phyloP scores from a whole-genome alignment of 345 rosid genomes.

The Leavenworthia alabamica region DNA sequence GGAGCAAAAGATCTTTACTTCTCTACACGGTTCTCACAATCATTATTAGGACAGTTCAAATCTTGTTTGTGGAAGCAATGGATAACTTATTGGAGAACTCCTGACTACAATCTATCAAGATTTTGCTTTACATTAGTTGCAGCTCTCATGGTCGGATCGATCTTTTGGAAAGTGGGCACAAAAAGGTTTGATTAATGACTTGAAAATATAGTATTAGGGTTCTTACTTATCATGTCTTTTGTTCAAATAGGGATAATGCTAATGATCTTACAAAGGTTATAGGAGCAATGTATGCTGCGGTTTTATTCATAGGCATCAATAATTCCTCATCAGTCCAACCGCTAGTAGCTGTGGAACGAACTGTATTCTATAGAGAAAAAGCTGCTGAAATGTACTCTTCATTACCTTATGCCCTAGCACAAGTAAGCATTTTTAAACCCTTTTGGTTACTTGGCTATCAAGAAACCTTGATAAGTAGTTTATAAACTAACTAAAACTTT shows the following conservation, averaged over 20 bases:
- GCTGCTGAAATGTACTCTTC: conserved; percentile 74
- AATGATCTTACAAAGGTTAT: conserved; percentile 51
- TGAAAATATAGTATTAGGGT: not conserved
- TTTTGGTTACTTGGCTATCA: not conserved
- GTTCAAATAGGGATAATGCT: conserved; percentile 33
- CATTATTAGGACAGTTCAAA: conserved; percentile 52
- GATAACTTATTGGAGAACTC: conserved; percentile 76
- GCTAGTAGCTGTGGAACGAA: conserved; percentile 56
- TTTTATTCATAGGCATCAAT: conserved; percentile 57
- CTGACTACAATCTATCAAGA: conserved; percentile 58
- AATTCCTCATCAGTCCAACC: conserved; percentile 68
- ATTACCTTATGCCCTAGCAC: conserved; percentile 62
- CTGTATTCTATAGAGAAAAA: conserved; percentile 64
- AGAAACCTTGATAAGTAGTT: not conserved
- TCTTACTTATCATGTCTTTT: not conserved
- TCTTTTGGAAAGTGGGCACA: conserved; percentile 57
- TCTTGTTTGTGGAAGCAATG: conserved; percentile 65
- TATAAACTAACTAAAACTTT: not conserved
- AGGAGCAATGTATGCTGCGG: conserved; percentile 64
- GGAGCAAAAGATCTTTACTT: conserved; percentile 49
- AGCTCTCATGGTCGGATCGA: conserved; percentile 51
- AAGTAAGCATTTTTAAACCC: conserved; percentile 28
- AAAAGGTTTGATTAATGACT: conserved; percentile 36
- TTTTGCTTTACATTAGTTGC: conserved; percentile 45
- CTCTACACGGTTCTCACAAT: conserved; percentile 41